Percentiles rank a stretch among this genome's conserved stretches.
phyloP scores from a whole-genome alignment of 352 stramenopile species.

The Phytophthora aleatoria region DNA sequence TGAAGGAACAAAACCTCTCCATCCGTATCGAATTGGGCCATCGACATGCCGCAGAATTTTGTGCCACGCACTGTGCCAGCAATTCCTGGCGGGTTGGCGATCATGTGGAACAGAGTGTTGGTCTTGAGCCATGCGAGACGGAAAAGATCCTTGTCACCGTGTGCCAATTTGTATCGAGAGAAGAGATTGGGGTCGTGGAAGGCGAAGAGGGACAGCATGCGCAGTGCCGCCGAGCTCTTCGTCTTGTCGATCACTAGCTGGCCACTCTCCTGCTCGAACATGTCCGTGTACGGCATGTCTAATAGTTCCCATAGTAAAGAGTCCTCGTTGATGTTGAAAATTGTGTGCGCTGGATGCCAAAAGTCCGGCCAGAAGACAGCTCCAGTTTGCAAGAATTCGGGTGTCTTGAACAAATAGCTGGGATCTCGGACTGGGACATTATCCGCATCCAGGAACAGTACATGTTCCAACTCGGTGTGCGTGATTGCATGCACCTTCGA shows the following conservation, averaged over 20 bases:
- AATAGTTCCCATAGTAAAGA: slow-evolving; percentile 57
- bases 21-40: slow-evolving; percentile 43
- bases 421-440: slow-evolving; percentile 56
- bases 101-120: slow-evolving; percentile 44
- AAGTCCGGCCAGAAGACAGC: slow-evolving; percentile 67
- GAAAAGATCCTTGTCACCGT: slow-evolving; percentile 60
- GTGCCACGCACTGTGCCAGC: slow-evolving; percentile 28
- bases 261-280: slow-evolving; percentile 68
- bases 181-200: slow-evolving; percentile 32
- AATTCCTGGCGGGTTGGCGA: slow-evolving; percentile 36
- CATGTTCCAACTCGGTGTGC: slow-evolving; percentile 39
- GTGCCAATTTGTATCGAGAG: slow-evolving; percentile 29
- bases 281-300: slow-evolving; percentile 38
- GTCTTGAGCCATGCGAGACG: slow-evolving; percentile 55
- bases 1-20: slow-evolving; percentile 49
- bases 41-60: slow-evolving; percentile 50
- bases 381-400: slow-evolving; percentile 39
- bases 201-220: slow-evolving; percentile 37
- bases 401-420: slow-evolving; percentile 50
- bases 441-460: slow-evolving; percentile 63
- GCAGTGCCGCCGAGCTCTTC: slow-evolving; percentile 23
- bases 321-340: slow-evolving; percentile 60
- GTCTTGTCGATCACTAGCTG: slow-evolving; percentile 47
- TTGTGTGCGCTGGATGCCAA: slow-evolving; percentile 45
- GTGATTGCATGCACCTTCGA: slow-evolving; percentile 54